Evolutionary conservation across 768 basidiomycete genomes (phyloP), one percentile per base, ranked within the genome.

Genomic region (Infundibulicybe gibba): DNA sequence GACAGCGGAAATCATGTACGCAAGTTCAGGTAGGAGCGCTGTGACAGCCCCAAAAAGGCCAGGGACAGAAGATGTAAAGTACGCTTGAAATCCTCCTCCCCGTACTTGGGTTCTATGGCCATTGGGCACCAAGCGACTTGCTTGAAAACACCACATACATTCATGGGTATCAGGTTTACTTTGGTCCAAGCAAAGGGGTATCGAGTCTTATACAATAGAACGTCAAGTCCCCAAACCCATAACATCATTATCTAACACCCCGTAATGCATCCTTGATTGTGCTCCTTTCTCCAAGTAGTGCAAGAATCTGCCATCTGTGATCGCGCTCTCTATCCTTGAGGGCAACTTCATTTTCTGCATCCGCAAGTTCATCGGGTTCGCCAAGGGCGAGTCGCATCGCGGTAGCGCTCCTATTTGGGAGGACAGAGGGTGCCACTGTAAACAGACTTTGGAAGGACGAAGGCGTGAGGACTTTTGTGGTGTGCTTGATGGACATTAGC

Each of bases 331-430:
- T 69, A 52, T 84, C 78, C 58, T 81, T 81, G 37, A 86, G 63
- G 13, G 83, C 57, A 3, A 66, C 61, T 17, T 76, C 58, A 46
- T 81, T 74, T 50, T 76, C 73, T 41, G 76, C 72, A 17, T 74
- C 76, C 20, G 81, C 79, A 34, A 79, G 77, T 53, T 77, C 59
- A 21, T 79, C 76, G 25, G 75, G 75, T 20, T 77, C 79, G 12
- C 80, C 78, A 39, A 77, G 58, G 33, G 82, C 76, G 15, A 90
- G 70, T 13, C 80, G 80, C 77, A 83, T 80, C 12, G 87, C 89
- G 15, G 86, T 80, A 10, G 89, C 89, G 30, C 85, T 87, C 47
- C 77, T 79, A 57, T 88, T 86, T 10, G 89, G 89, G n/a, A 91
- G 70, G 32, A 85, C 80, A 14, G 87, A 76, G 15, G 89, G 89